phyloP scores from a whole-genome alignment of 768 basidiomycete species.

The Mrakia hoshinonis region DNA sequence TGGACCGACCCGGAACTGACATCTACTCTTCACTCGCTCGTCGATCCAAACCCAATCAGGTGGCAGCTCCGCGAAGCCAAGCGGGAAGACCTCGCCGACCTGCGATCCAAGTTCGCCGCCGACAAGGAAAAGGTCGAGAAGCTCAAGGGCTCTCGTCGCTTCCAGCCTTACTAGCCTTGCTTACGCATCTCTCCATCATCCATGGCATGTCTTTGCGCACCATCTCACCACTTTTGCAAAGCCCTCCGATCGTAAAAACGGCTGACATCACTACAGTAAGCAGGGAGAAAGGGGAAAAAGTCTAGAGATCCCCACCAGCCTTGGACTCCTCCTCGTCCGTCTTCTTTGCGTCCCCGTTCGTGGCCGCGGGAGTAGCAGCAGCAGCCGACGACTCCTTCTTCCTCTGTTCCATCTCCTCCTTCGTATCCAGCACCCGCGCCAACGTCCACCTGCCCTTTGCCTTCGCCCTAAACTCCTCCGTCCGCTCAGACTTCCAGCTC shows the following conservation, averaged over 20 bases:
- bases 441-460: conserved; percentile 52
- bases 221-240: background rate
- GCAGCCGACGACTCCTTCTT: background rate
- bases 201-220: too few relatives aligned
- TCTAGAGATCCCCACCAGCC: background rate
- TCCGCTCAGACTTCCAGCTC: conserved; percentile 48
- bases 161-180: conserved; percentile 68
- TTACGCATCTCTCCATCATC: conserved; percentile 11
- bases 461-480: conserved; percentile 54
- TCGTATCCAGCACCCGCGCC: conserved; percentile 59
- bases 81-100: conserved; percentile 55
- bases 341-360: too few relatives aligned
- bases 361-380: too few relatives aligned
- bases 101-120: conserved; percentile 72
- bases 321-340: background rate
- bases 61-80: conserved; percentile 64
- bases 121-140: conserved; percentile 79
- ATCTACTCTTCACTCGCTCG: background rate
- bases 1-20: too few relatives aligned
- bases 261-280: too few relatives aligned
- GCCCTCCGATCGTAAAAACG: too few relatives aligned
- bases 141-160: conserved; percentile 66
- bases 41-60: conserved; percentile 47
- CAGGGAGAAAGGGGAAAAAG: too few relatives aligned
- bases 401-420: conserved; percentile 42